Conservation (phyloP, 83 land plant genomes). For the Diphasiastrum complanatum region DNA sequence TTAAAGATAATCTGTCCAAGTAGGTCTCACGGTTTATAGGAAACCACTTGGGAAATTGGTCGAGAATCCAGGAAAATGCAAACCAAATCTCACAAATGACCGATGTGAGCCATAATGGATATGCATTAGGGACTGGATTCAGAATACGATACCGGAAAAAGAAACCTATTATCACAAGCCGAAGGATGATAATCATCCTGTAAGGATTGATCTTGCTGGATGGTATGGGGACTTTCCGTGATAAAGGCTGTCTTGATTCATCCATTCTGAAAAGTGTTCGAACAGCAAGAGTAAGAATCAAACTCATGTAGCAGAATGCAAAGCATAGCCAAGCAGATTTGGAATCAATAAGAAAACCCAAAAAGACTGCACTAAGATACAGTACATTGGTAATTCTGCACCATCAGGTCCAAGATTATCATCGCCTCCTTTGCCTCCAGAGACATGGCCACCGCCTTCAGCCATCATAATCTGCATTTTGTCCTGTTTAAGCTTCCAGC, state of each 20-base stretch:
- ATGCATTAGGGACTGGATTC: conserved; percentile 21
- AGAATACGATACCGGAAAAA: conserved; percentile 21
- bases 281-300: too few relatives aligned
- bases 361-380: not conserved
- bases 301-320: not conserved
- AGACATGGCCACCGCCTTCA: conserved; percentile 32
- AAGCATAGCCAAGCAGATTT: not conserved
- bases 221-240: conserved; percentile 13
- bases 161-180: conserved; percentile 12
- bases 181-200: conserved; percentile 19
- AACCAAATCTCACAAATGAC: conserved; percentile 29
- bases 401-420: conserved; percentile 22
- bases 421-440: conserved; percentile 25
- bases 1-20: conserved; percentile 19
- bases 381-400: conserved; percentile 50
- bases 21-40: conserved; percentile 21
- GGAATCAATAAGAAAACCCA: not conserved
- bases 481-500: conserved; percentile 59
- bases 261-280: conserved; percentile 16
- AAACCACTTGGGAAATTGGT: conserved; percentile 24
- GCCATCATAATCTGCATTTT: conserved; percentile 45
- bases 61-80: conserved; percentile 25
- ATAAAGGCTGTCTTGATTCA: conserved; percentile 21
- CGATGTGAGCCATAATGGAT: conserved; percentile 16
- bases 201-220: conserved; percentile 20